phyloP scores from a whole-genome alignment of 768 basidiomycete genomes.

The Leccinum uliginosum region DNA sequence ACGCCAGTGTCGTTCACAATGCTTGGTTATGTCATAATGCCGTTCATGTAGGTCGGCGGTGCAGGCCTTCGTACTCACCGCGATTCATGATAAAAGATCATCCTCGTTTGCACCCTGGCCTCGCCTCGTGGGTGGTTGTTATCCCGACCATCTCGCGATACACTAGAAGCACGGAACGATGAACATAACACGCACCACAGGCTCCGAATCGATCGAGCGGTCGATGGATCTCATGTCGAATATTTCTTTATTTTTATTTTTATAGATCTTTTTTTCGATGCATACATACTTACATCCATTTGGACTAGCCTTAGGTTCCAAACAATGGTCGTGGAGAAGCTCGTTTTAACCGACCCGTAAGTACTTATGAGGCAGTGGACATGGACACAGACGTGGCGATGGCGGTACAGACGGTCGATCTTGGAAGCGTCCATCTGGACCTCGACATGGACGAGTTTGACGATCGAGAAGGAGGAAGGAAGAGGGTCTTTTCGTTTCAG shows the following conservation, averaged over 20 bases:
- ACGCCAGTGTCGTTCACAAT: background rate
- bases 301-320: too few relatives aligned
- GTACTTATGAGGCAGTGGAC: too few relatives aligned
- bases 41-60: background rate
- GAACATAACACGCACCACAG: background rate
- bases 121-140: background rate
- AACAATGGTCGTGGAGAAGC: too few relatives aligned
- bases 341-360: too few relatives aligned
- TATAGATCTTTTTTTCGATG: background rate
- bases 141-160: background rate
- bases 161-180: background rate
- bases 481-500: background rate
- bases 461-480: constrained; percentile 43
- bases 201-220: background rate
- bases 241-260: background rate
- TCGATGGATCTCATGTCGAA: background rate
- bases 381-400: too few relatives aligned
- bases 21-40: background rate
- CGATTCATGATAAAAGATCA: background rate
- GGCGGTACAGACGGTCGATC: too few relatives aligned
- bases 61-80: background rate
- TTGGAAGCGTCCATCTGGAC: too few relatives aligned
- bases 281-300: too few relatives aligned
- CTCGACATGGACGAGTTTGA: too few relatives aligned
- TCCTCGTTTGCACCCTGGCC: background rate